Conservation (phyloP, 108 stramenopile species). For the Licmophora abbreviata region DNA sequence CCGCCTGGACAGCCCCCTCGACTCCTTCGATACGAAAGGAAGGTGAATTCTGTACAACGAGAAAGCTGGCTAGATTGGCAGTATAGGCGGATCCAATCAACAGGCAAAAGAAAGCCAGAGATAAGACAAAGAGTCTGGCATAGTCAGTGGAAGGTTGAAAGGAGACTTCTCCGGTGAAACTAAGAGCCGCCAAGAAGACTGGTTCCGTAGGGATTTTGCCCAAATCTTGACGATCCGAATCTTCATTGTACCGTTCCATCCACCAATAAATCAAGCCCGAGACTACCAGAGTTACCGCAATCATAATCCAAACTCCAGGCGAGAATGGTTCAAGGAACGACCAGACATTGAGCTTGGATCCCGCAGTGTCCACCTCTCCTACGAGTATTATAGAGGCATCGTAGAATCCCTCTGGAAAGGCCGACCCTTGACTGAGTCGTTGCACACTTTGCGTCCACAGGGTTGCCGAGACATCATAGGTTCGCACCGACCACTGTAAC, state of each 20-base stretch:
- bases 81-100: slow-evolving; percentile 21
- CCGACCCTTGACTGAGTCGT: slow-evolving; percentile 16
- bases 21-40: background rate
- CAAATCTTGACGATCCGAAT: background rate
- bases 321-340: slow-evolving; percentile 18
- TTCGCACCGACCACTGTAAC: slow-evolving; percentile 17
- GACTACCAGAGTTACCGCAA: slow-evolving; percentile 13
- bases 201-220: background rate
- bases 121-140: background rate
- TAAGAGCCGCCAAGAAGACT: slow-evolving; percentile 12
- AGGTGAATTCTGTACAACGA: slow-evolving; percentile 8
- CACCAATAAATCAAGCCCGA: slow-evolving; percentile 15
- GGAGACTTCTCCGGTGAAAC: slow-evolving; percentile 11
- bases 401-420: slow-evolving; percentile 17
- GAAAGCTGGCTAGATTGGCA: slow-evolving; percentile 20
- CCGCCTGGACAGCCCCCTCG: background rate
- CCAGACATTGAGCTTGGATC: slow-evolving; percentile 2
- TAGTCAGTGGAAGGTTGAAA: slow-evolving; percentile 14
- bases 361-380: background rate
- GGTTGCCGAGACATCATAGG: slow-evolving; percentile 23
- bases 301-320: slow-evolving; percentile 14
- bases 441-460: slow-evolving; percentile 9
- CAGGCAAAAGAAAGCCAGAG: slow-evolving; percentile 18
- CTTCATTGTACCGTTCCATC: slow-evolving; percentile 8
- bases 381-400: slow-evolving; percentile 32